Conservation (phyloP, 2,329 filamentous ascomycete genomes). For the Bipolaris bicolor region DNA sequence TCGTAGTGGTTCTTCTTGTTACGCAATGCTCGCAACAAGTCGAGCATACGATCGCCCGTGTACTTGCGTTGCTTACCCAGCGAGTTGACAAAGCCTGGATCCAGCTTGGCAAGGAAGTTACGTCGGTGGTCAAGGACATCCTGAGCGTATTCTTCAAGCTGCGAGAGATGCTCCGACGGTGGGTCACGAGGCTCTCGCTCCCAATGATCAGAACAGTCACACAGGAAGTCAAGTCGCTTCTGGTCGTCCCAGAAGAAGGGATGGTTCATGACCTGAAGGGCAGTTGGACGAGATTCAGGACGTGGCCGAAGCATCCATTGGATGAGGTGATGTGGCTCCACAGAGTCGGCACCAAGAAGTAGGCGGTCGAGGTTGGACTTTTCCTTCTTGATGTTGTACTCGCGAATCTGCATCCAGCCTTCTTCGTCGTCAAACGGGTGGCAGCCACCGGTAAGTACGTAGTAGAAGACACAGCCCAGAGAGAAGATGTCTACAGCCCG, state of each 20-base stretch:
- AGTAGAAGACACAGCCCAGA: constrained; percentile 96
- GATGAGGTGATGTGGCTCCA: constrained; percentile 87
- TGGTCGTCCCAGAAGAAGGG: constrained; percentile 96
- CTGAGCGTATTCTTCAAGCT: constrained; percentile 59
- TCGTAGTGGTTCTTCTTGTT: constrained; percentile 99
- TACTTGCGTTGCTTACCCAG: constrained; percentile 96
- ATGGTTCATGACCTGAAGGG: constrained; percentile 82
- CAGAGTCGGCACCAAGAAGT: constrained; percentile 81
- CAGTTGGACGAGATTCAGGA: constrained; percentile 72
- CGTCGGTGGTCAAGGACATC: constrained; percentile 61
- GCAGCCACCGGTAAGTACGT: constrained; percentile 89
- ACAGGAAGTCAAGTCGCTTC: constrained; percentile 89
- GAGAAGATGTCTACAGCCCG: constrained; percentile 98
- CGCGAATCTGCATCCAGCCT: constrained; percentile 80
- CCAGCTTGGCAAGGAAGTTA: constrained; percentile 80
- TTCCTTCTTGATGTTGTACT: constrained; percentile 95
- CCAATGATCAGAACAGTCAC: constrained; percentile 94
- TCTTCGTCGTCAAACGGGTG: constrained; percentile 96
- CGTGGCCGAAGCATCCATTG: constrained; percentile 75
- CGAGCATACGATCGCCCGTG: constrained; percentile 79
- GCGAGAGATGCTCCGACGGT: constrained; percentile 69
- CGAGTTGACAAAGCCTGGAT: constrained; percentile 83
- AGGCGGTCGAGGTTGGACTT: constrained; percentile 74
- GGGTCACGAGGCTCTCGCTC: constrained; percentile 90
- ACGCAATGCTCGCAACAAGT: constrained; percentile 83